Evolutionary conservation across 345 rosid species (phyloP).

Genomic region (Fremontodendron californicum): DNA sequence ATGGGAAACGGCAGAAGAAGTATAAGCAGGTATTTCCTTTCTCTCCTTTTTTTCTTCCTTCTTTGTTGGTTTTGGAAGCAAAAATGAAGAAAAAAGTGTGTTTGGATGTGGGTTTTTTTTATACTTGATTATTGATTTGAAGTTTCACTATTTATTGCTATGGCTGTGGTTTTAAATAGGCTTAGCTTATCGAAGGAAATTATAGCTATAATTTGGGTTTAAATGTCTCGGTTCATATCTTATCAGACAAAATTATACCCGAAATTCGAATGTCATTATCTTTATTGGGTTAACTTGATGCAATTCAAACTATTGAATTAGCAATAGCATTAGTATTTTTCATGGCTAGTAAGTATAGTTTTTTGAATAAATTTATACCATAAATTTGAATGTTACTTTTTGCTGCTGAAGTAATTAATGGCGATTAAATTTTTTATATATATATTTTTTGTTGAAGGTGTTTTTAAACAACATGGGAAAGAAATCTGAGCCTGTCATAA

Average conservation of each 20-base stretch:
- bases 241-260: no score
- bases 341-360: not conserved
- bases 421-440: no score
- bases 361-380: not conserved
- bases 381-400: not conserved
- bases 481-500: constrained; percentile 67
- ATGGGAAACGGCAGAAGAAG: constrained; percentile 69
- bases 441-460: constrained; percentile 57
- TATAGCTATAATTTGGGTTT: not conserved
- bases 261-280: no score
- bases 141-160: not conserved
- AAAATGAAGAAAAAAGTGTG: not conserved
- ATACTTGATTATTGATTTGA: not conserved
- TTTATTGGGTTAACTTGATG: not conserved
- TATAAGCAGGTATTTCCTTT: constrained; percentile 51
- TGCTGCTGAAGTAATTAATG: no score
- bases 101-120: not conserved
- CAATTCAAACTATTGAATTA: not conserved
- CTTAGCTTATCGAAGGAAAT: not conserved
- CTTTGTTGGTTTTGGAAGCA: not conserved
- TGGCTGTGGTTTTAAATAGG: no score
- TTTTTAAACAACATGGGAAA: constrained; percentile 85
- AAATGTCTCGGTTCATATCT: not conserved
- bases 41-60: not conserved
- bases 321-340: not conserved